Evolutionary conservation across 202 grass and related monocot genomes (phyloP), one percentile per base, ranked within the genome.

Genomic region (Panicum hallii): DNA sequence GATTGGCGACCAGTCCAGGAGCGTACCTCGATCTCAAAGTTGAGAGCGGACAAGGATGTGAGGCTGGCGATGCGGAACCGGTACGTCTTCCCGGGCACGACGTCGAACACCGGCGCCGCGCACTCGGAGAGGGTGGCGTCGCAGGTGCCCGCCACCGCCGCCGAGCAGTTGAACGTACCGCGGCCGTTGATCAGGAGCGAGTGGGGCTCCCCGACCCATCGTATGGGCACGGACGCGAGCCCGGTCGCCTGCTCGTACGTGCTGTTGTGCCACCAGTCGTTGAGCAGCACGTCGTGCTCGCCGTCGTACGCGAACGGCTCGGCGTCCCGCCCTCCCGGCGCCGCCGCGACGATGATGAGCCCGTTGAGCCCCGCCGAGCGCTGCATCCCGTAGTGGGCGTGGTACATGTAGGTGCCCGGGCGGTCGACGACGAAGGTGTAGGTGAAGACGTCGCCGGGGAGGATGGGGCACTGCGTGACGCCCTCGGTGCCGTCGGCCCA

Each of bases 181-280:
- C 82, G 57, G 1, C 94, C 94, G 15, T 97, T 97, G 80, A 97
- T 92, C 20, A 94, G 85, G 0, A 97, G 78, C 34, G 94, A 74
- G 90, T 90, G 69, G 46, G 92, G 92, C 72, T 97, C 94, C 32
- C 88, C 92, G 34, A 97, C 90, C 86, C 88, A 97, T 0, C 43
- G 81, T 2, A 97, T 46, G 9, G 90, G 92, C 14, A 85, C 85
- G 38, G 87, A 45, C 0, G 84, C 34, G 17, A 97, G 88, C 4
- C 94, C 94, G 0, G 81, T 3, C 9, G 92, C 69, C 86, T 88
- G 90, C 80, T 97, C 94, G 63, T 92, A 91, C 12, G 92, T 88
- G 92, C 90, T 94, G 60, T 34, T 71, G 53, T 94, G 92, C 94
- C 94, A 97, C 94, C 94, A 97, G 67, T 94, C 94, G 61, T 97